Evolutionary conservation across 768 basidiomycete genomes (phyloP), one percentile per base, ranked within the genome.

Genomic region (Lyophyllum shimeji): DNA sequence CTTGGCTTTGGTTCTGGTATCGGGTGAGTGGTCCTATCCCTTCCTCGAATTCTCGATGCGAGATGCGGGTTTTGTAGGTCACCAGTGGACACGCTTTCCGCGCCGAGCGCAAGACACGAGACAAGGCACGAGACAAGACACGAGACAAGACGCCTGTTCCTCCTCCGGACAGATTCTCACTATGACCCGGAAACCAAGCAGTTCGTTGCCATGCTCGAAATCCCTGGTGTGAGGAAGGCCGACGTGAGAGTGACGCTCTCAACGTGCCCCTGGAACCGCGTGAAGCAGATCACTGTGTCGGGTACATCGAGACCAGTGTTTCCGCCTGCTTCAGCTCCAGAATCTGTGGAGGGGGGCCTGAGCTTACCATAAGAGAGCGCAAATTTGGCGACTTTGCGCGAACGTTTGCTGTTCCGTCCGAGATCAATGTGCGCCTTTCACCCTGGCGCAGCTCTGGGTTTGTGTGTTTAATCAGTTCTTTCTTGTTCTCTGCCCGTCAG

Each of bases 141-240:
- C 24, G 60, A 27, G n/a, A 9, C 29, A 54, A 46, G 42, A 13
- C 71, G 62, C n/a, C 71, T 70, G 31, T 76, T 77, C 63, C 65
- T 74, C 59, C 82, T 87, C 58, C 82, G 84, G 61, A 74, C 82
- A 27, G 89, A 90, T 69, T 70, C 85, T 50, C 75, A 81, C 65
- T 86, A 82, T 72, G 78, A 84, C 65, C 61, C 66, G 34, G 73
- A 76, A 31, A 80, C 76, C 49, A 76, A 76, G 66, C 65, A 76
- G 37, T 71, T 89, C 63, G 78, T 77, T 55, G 84, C 82, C 50
- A 75, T 83, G 71, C 79, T 89, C 65, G 87, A 90, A 69, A 73
- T 90, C 27, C 89, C 89, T 3, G 89, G 89, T 42, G 74, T 89
- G 65, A 79, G 78, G 64, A 80, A 75, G 58, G 67, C 68, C 58